Evolutionary conservation across 202 grass and related monocot species (phyloP).

Genomic region (Saccharum hybrid): DNA sequence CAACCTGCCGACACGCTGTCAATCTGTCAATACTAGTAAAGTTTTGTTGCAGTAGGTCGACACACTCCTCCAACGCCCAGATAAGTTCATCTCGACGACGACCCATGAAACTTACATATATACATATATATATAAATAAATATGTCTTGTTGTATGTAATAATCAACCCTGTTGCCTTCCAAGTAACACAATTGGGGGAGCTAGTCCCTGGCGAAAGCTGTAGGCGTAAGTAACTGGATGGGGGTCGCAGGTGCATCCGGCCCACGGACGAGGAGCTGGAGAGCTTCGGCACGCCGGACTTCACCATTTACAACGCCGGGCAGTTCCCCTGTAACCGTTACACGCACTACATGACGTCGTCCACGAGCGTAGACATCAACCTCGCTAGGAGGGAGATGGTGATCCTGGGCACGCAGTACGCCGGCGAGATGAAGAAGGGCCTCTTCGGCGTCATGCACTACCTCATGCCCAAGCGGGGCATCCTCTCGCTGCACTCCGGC

Average conservation of each 20-base stretch:
- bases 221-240: conserved; percentile 57
- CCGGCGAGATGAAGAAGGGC: conserved; percentile 99
- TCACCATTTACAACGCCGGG: conserved; percentile 99
- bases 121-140: no score
- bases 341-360: conserved; percentile 99
- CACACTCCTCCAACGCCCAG: no score
- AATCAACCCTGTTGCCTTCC: no score
- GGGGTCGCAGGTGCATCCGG: conserved; percentile 85
- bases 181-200: no score
- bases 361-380: conserved; percentile 95
- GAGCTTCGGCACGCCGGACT: conserved; percentile 93
- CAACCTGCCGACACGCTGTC: neutral
- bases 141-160: no score
- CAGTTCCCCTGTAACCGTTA: conserved; percentile 99
- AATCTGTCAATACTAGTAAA: no score
- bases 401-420: conserved; percentile 99
- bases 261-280: conserved; percentile 98
- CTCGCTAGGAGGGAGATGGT: conserved; percentile 99
- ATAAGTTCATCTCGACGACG: no score
- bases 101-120: no score
- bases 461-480: conserved; percentile 96
- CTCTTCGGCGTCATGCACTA: conserved; percentile 99
- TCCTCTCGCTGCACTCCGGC: conserved; percentile 97
- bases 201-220: conserved; percentile 5
- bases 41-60: no score